A percentile compares a stretch with the other conserved stretches of the same genome.
Conservation (phyloP, 2,329 filamentous ascomycete species). For the Fusarium marasasianum region DNA sequence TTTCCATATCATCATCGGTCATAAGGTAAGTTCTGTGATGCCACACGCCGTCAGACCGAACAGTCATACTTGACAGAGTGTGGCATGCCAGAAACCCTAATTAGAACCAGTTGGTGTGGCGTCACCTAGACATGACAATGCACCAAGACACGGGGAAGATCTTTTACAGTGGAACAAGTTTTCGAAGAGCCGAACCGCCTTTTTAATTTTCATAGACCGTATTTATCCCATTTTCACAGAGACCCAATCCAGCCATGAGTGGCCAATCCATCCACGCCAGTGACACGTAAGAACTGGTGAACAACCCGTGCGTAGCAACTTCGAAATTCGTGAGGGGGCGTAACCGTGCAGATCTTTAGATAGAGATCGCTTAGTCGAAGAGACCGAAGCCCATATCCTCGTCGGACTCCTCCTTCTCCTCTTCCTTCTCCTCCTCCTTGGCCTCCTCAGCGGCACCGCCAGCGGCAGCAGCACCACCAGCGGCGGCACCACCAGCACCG, state of each 20-base stretch:
- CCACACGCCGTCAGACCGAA: not conserved
- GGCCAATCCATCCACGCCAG: slow-evolving; percentile 46
- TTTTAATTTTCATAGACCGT: slow-evolving; percentile 45
- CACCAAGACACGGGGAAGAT: not conserved
- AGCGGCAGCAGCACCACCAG: slow-evolving; percentile 73
- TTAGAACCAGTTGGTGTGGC: not conserved
- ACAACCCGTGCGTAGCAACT: slow-evolving; percentile 47
- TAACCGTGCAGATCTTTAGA: slow-evolving; percentile 42
- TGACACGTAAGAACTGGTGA: slow-evolving; percentile 46
- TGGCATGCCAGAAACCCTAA: slow-evolving; percentile 14
- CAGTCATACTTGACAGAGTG: not conserved
- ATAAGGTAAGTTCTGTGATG: not conserved
- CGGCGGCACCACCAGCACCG: slow-evolving; percentile 78
- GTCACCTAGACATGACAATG: not conserved
- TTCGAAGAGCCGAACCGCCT: slow-evolving; percentile 43
- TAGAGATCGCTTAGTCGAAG: slow-evolving; percentile 70
- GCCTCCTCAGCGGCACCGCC: slow-evolving; percentile 74
- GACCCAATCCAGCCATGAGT: slow-evolving; percentile 46
- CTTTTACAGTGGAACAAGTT: not conserved
- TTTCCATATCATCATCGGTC: not conserved
- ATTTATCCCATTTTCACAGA: slow-evolving; percentile 43
- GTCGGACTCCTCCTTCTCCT: slow-evolving; percentile 86
- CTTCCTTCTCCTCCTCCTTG: slow-evolving; percentile 86
- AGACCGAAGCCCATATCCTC: slow-evolving; percentile 83
- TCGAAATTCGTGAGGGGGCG: slow-evolving; percentile 48